phyloP scores from a whole-genome alignment of 148 eudicot species.

The Nepenthes mirabilis region DNA sequence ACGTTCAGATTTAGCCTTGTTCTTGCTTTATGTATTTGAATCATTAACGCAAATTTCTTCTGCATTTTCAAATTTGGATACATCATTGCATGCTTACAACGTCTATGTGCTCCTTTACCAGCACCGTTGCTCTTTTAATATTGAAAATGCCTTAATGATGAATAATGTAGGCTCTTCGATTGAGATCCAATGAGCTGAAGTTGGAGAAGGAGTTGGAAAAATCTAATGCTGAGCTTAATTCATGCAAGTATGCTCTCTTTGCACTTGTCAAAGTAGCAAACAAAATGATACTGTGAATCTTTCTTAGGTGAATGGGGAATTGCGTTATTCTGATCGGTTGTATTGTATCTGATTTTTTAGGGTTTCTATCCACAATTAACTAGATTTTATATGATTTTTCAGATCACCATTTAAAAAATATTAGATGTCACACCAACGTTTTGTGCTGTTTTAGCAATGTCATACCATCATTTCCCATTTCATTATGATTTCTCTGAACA shows the following conservation, averaged over 20 bases:
- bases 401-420: not conserved
- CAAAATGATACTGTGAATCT: too few relatives aligned
- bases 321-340: too few relatives aligned
- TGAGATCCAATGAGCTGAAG: slow-evolving; percentile 89
- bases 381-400: not conserved
- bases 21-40: too few relatives aligned
- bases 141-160: not conserved
- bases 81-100: too few relatives aligned
- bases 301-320: too few relatives aligned
- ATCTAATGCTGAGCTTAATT: slow-evolving; percentile 59
- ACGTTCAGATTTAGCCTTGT: too few relatives aligned
- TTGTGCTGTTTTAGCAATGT: not conserved
- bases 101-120: not conserved
- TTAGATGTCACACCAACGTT: not conserved
- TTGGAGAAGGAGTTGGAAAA: slow-evolving; percentile 81
- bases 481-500: too few relatives aligned
- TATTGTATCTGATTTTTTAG: too few relatives aligned
- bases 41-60: not conserved
- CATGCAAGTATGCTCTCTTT: slow-evolving; percentile 46
- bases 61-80: not conserved
- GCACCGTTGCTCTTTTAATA: not conserved
- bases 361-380: not conserved
- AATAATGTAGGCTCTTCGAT: slow-evolving; percentile 56
- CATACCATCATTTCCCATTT: too few relatives aligned
- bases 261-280: not conserved